Evolutionary conservation across 129 eudicot genomes (phyloP).

Genomic region (Ambrosia artemisiifolia): DNA sequence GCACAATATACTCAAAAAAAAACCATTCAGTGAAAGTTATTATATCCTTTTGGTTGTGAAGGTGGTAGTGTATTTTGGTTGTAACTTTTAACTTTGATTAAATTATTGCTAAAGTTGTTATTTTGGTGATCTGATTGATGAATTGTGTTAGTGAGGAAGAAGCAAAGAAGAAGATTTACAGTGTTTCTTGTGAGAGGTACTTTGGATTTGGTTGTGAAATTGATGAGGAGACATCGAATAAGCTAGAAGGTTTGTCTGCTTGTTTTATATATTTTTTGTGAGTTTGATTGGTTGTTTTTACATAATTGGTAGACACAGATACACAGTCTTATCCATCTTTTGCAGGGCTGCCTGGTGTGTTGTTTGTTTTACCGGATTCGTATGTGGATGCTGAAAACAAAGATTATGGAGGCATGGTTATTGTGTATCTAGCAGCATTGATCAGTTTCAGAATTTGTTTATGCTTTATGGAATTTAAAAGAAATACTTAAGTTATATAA

Average conservation of each 20-base stretch:
- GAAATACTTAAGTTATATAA: too few species aligned
- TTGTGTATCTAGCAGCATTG: neutral
- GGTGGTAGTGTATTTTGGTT: too few species aligned
- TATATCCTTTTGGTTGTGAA: too few species aligned
- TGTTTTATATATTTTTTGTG: too few species aligned
- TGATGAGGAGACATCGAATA: slow-evolving; percentile 92
- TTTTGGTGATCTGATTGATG: neutral
- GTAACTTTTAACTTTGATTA: too few species aligned
- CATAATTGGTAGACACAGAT: neutral
- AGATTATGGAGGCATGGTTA: slow-evolving; percentile 84
- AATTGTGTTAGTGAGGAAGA: slow-evolving; percentile 67
- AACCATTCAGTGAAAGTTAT: too few species aligned
- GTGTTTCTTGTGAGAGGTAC: slow-evolving; percentile 94
- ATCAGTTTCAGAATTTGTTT: neutral
- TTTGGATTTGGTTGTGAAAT: slow-evolving; percentile 96
- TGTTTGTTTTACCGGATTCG: slow-evolving; percentile 98
- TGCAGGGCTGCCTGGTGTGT: slow-evolving; percentile 90
- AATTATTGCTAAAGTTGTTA: neutral
- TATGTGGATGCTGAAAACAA: slow-evolving; percentile 96
- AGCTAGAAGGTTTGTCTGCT: slow-evolving; percentile 67
- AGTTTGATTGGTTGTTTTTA: neutral
- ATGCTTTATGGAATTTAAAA: neutral
- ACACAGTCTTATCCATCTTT: neutral
- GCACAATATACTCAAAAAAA: too few species aligned
- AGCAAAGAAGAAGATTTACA: slow-evolving; percentile 92